A percentile compares a stretch with the other conserved stretches of the same genome.
Conservation (phyloP, 108 stramenopile species). For the Cylindrotheca fusiformis region DNA sequence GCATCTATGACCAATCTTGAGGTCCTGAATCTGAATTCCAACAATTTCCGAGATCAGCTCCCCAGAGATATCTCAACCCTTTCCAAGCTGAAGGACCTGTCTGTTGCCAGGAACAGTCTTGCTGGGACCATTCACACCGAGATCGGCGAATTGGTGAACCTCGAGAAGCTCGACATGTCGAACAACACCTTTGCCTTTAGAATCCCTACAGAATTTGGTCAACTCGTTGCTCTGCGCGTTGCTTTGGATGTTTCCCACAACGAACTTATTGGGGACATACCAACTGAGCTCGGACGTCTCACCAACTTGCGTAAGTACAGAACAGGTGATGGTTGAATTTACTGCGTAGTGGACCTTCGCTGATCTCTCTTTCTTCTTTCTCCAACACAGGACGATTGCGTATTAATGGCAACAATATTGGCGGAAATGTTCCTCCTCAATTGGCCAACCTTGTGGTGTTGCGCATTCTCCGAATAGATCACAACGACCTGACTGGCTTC, state of each 20-base stretch:
- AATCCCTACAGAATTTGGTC: slow-evolving; percentile 65
- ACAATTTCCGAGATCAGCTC: slow-evolving; percentile 10
- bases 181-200: slow-evolving; percentile 46
- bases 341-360: not conserved
- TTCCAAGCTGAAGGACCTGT: slow-evolving; percentile 27
- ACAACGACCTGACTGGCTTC: slow-evolving; percentile 32
- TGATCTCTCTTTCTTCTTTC: not conserved
- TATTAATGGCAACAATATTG: slow-evolving; percentile 23
- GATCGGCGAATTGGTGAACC: slow-evolving; percentile 44
- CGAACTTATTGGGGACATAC: slow-evolving; percentile 46
- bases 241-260: slow-evolving; percentile 53
- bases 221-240: slow-evolving; percentile 42
- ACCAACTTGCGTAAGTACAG: slow-evolving; percentile 21
- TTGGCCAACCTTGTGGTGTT: slow-evolving; percentile 12
- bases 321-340: not conserved
- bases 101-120: slow-evolving; percentile 48
- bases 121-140: slow-evolving; percentile 51
- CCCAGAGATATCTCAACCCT: slow-evolving; percentile 33
- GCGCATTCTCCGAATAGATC: slow-evolving; percentile 33
- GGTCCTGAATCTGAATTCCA: slow-evolving; percentile 23
- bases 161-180: slow-evolving; percentile 49
- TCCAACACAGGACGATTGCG: slow-evolving; percentile 20
- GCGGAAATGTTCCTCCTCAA: slow-evolving; percentile 19
- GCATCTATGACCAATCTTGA: slow-evolving; percentile 15
- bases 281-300: slow-evolving; percentile 35